Percentiles rank a stretch among this genome's conserved stretches.
Evolutionary conservation across 2,329 filamentous ascomycete genomes (phyloP).

Genomic region (Colletotrichum camelliae): DNA sequence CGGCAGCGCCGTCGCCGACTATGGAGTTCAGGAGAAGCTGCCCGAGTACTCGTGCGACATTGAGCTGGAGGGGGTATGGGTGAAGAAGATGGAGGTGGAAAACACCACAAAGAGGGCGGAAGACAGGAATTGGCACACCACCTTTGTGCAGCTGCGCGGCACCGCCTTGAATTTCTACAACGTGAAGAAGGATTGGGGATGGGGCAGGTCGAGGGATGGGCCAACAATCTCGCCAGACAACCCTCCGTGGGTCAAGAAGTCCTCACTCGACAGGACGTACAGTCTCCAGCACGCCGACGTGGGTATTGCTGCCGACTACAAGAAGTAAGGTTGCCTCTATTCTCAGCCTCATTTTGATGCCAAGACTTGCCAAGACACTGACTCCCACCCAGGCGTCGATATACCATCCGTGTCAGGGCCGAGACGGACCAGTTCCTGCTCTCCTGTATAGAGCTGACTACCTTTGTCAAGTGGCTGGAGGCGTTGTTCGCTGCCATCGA

Average conservation of each 20-base stretch:
- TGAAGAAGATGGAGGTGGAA: constrained; percentile 70
- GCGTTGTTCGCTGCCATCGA: constrained; percentile 75
- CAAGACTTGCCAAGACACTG: constrained; percentile 20
- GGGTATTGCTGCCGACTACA: constrained; percentile 75
- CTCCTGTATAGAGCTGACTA: constrained; percentile 67
- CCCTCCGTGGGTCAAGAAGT: constrained; percentile 57
- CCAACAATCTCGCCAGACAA: constrained; percentile 55
- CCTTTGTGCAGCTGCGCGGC: constrained; percentile 69
- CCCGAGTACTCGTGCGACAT: constrained; percentile 65
- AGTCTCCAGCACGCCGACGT: constrained; percentile 78
- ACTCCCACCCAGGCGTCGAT: constrained; percentile 51
- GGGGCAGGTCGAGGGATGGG: constrained; percentile 51
- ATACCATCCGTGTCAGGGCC: constrained; percentile 73
- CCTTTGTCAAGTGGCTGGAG: constrained; percentile 73
- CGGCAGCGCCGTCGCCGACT: constrained; percentile 15
- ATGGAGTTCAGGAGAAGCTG: constrained; percentile 42
- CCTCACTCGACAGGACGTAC: constrained; percentile 69
- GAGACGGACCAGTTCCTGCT: constrained; percentile 79
- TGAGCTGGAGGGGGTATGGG: constrained; percentile 60
- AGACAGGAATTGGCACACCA: constrained; percentile 68
- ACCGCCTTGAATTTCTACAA: constrained; percentile 72
- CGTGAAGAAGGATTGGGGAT: constrained; percentile 62
- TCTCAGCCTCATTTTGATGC: constrained; percentile 11
- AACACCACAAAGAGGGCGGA: constrained; percentile 67
- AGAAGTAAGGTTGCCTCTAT: constrained; percentile 57